A percentile compares a stretch with the other conserved stretches of the same genome.
phyloP scores from a whole-genome alignment of 306 rosid species.

The Fragaria nilgerrensis region DNA sequence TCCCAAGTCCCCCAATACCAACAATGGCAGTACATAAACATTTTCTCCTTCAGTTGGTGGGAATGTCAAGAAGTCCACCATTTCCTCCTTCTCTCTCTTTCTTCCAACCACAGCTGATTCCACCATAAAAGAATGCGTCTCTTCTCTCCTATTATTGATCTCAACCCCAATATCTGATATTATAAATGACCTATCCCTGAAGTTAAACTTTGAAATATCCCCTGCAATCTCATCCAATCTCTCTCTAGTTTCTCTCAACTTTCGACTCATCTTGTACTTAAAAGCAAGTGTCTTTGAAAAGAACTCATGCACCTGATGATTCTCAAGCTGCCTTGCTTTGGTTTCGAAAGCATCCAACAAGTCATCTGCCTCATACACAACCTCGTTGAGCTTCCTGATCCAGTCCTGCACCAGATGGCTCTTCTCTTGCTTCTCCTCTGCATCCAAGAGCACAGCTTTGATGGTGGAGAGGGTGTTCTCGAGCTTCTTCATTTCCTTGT shows the following conservation, averaged over 20 bases:
- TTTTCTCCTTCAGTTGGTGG: background rate
- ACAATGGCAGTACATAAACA: slow-evolving; percentile 3
- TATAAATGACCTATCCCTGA: background rate
- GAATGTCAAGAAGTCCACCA: background rate
- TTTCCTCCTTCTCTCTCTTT: background rate
- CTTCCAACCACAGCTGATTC: background rate
- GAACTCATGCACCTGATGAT: slow-evolving; percentile 3
- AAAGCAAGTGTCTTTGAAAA: background rate
- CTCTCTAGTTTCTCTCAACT: background rate
- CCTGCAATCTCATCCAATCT: slow-evolving; percentile 12
- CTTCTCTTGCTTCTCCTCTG: slow-evolving; percentile 7
- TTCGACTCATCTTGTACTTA: background rate
- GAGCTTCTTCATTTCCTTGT: background rate
- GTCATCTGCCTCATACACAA: background rate
- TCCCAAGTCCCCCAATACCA: slow-evolving; percentile 19
- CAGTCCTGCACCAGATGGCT: slow-evolving; percentile 9
- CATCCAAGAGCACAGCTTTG: slow-evolving; percentile 3
- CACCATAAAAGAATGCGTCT: background rate
- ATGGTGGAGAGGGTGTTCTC: slow-evolving; percentile 6
- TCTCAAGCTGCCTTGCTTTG: background rate
- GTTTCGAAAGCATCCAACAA: background rate
- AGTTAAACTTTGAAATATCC: slow-evolving; percentile 4
- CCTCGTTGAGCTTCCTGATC: background rate
- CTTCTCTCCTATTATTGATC: background rate
- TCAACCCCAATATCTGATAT: background rate